Evolutionary conservation across 805 yeast species (phyloP), one percentile per base, ranked within the genome.

Genomic region (Candida adriatica): DNA sequence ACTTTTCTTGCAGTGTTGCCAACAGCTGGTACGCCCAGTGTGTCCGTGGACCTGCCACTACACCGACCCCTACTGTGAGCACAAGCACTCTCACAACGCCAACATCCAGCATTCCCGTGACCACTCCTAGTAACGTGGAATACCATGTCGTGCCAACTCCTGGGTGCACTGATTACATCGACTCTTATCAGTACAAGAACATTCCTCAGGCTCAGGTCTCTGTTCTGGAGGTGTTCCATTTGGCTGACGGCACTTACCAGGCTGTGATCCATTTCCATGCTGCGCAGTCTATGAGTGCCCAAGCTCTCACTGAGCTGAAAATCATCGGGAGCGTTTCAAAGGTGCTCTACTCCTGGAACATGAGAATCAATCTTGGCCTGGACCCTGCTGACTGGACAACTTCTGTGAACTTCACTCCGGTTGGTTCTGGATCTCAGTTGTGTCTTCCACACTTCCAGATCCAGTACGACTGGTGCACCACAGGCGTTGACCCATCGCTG

Each of bases 401-500:
- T 7, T 33, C 42, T 8, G 26, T 41, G 13, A 21, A 22, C 13
- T 18, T 41, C n/a, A 8, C 30, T 6, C 13, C 34, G 10, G 18
- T 33, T 6, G 18, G 15, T 8, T 13, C 26, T 1, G 17, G 35
- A 8, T 6, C n/a, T 6, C 13, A 14, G 20, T 36, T 35, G 9
- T 29, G 32, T 17, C 29, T 35, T 33, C 39, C 33, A 13, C 22
- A 24, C 18, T 41, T 21, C 28, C 35, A 41, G 20, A 33, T 41
- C 13, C 37, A 41, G 20, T 41, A 23, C 24, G 51, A 49, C 16
- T 49, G 54, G 52, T 44, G 51, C 31, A 13, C 41, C 8, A 38
- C 51, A n/a, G 48, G 47, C 29, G 48, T 42, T 5, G 30, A n/a
- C n/a, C n/a, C 41, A 15, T 46, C 43, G 20, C 9, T 29, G 20